Percentiles rank a stretch among this genome's conserved stretches.
phyloP scores from a whole-genome alignment of 257 asterid species.

The Vinca minor region DNA sequence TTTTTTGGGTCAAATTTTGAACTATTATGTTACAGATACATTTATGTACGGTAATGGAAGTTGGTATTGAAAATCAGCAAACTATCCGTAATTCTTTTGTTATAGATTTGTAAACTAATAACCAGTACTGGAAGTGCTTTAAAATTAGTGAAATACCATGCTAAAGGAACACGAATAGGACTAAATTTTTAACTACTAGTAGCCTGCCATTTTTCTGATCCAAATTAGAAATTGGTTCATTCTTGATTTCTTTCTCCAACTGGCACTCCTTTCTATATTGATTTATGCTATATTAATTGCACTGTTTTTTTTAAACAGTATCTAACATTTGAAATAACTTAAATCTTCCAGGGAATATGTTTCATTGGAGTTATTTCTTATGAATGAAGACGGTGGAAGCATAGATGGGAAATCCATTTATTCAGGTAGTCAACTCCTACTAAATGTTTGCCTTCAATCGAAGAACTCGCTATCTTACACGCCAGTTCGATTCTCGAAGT shows the following conservation, averaged over 20 bases:
- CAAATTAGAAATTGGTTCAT: not conserved
- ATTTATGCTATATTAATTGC: not conserved
- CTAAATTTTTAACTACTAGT: not conserved
- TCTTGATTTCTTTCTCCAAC: not conserved
- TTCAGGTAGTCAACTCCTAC: slow-evolving; percentile 46
- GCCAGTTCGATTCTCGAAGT: slow-evolving; percentile 28
- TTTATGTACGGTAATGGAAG: not conserved
- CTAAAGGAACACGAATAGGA: not conserved
- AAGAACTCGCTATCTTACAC: slow-evolving; percentile 37
- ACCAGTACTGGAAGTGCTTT: not conserved
- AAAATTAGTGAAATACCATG: not conserved
- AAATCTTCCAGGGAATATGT: slow-evolving; percentile 46
- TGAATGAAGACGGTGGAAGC: slow-evolving; percentile 51
- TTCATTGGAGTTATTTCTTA: slow-evolving; percentile 51
- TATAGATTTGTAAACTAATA: not conserved
- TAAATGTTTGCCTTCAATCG: slow-evolving; percentile 56
- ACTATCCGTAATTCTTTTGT: not conserved
- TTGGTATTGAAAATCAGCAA: not conserved
- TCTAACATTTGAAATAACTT: slow-evolving; percentile 4
- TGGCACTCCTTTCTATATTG: not conserved
- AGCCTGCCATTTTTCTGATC: not conserved
- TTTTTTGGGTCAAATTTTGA: no score
- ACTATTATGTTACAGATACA: not conserved
- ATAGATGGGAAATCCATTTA: slow-evolving; percentile 37
- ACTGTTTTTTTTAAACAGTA: not conserved